These are phyloP conservation scores for Phytopythium helicoides DNA, from an alignment of 352 stramenopile species.

Conservation along the genomic window DNA sequence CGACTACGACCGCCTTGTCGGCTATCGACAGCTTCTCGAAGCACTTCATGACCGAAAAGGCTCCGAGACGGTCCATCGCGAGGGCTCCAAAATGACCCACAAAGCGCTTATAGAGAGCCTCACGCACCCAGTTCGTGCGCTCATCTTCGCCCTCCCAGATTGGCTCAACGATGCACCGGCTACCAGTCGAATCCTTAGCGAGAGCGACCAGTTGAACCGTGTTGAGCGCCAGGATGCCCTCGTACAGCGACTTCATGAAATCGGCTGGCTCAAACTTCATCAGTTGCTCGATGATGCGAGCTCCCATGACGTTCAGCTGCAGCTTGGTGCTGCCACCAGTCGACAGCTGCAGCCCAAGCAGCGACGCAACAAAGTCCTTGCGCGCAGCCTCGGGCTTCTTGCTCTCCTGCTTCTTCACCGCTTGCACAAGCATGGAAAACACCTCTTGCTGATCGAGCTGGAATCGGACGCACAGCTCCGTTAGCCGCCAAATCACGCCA, in stretches of 20 bases:
- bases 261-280: constrained; percentile 58
- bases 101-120: constrained; percentile 69
- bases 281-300: constrained; percentile 70
- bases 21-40: constrained; percentile 57
- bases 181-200: constrained; percentile 76
- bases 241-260: constrained; percentile 49
- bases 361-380: constrained; percentile 58
- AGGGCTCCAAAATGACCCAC: constrained; percentile 67
- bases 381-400: constrained; percentile 74
- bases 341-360: constrained; percentile 69
- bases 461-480: constrained; percentile 71
- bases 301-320: constrained; percentile 75
- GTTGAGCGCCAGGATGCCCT: constrained; percentile 66
- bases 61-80: constrained; percentile 68
- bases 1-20: constrained; percentile 66
- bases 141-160: constrained; percentile 71
- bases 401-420: constrained; percentile 71
- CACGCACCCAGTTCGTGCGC: constrained; percentile 51
- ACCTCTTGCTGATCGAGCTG: constrained; percentile 48
- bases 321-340: constrained; percentile 52
- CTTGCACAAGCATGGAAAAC: constrained; percentile 50
- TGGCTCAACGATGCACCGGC: constrained; percentile 71
- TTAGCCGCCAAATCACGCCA: constrained; percentile 75
- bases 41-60: constrained; percentile 85
- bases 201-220: constrained; percentile 64